phyloP scores from a whole-genome alignment of 176 grass and related monocot genomes.

The Oryza officinalis region DNA sequence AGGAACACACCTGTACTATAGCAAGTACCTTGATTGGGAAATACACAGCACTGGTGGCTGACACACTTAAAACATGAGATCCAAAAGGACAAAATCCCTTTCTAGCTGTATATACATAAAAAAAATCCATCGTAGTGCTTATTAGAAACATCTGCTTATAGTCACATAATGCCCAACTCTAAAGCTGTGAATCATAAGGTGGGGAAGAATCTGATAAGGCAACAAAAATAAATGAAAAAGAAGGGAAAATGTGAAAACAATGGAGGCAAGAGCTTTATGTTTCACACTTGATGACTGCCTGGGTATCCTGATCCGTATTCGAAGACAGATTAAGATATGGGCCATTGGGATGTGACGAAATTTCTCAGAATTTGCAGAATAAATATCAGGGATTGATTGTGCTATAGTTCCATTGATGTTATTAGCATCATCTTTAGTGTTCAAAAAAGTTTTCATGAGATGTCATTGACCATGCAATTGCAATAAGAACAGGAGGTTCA shows the following conservation, averaged over 20 bases:
- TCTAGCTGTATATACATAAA: slow-evolving; percentile 21
- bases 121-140: neutral
- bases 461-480: neutral
- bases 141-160: neutral
- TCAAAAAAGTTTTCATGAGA: slow-evolving; percentile 26
- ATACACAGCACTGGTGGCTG: neutral
- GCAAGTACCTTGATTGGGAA: slow-evolving; percentile 20
- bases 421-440: neutral
- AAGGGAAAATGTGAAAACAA: neutral
- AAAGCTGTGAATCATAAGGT: slow-evolving; percentile 26
- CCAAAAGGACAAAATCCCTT: slow-evolving; percentile 32
- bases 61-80: slow-evolving; percentile 27
- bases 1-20: neutral
- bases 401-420: neutral
- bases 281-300: slow-evolving; percentile 8
- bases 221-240: slow-evolving; percentile 1
- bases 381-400: neutral
- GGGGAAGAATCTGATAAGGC: slow-evolving; percentile 4
- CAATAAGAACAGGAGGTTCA: neutral
- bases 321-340: slow-evolving; percentile 14
- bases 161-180: neutral
- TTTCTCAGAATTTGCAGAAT: neutral
- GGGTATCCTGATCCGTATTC: neutral
- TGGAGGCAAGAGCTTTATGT: slow-evolving; percentile 6
- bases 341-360: neutral